Evolutionary conservation across 257 asterid genomes (phyloP).

Genomic region (Scutellaria minor): DNA sequence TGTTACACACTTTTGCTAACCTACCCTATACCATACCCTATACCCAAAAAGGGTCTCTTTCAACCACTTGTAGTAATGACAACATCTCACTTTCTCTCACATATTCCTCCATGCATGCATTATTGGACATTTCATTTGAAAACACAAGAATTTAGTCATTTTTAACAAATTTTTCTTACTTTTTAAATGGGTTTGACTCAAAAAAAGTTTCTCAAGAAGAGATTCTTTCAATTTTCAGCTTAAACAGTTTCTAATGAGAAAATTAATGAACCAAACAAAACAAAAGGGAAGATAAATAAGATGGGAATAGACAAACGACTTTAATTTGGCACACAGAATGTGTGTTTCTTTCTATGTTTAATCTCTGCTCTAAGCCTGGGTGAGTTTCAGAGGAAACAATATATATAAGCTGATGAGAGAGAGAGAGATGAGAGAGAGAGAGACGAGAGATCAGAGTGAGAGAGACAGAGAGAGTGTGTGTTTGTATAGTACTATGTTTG

Average conservation of each 20-base stretch:
- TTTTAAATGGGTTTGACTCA: constrained; percentile 18
- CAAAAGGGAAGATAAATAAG: not conserved
- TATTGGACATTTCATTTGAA: not conserved
- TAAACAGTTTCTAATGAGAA: constrained; percentile 17
- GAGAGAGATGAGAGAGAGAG: no score
- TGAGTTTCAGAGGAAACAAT: no score
- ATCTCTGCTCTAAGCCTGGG: not conserved
- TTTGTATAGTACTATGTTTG: no score
- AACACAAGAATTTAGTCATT: constrained; percentile 5
- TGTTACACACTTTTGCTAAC: no score
- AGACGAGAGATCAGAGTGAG: no score
- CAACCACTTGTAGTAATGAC: constrained; percentile 13
- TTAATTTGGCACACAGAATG: constrained; percentile 1
- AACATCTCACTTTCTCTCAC: not conserved
- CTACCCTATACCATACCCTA: not conserved
- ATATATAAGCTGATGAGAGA: no score
- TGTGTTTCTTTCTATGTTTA: constrained; percentile 27
- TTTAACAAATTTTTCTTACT: not conserved
- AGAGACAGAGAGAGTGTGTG: no score
- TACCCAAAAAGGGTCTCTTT: not conserved
- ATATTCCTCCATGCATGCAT: constrained; percentile 20
- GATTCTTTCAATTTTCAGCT: constrained; percentile 33
- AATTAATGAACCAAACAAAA: not conserved
- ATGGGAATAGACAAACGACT: not conserved
- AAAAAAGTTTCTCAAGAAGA: not conserved